These are phyloP conservation scores for Fusarium neocosmosporiellum DNA, from an alignment of 2,329 filamentous ascomycete genomes.

Conservation along the genomic window DNA sequence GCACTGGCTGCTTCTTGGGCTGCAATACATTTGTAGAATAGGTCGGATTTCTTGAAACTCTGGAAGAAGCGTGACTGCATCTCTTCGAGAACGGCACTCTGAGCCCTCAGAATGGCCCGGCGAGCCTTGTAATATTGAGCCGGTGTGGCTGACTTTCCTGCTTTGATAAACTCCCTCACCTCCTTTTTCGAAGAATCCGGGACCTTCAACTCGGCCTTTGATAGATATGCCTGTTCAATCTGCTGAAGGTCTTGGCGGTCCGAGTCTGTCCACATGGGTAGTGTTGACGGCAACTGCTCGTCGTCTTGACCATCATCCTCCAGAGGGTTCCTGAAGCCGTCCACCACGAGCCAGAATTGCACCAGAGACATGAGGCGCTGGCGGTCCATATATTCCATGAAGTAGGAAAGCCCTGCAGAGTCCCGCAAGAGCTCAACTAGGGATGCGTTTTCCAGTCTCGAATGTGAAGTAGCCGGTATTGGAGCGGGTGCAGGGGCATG, in stretches of 20 bases:
- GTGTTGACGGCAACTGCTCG: conserved; percentile 68
- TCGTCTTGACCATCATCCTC: conserved; percentile 79
- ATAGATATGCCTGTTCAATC: conserved; percentile 90
- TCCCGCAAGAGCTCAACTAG: conserved; percentile 90
- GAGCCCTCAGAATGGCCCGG: conserved; percentile 81
- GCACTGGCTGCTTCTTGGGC: conserved; percentile 77
- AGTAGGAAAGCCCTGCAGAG: conserved; percentile 91
- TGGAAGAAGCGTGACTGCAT: conserved; percentile 86
- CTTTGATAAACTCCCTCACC: conserved; percentile 82
- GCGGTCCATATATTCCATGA: conserved; percentile 99
- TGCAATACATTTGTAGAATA: conserved; percentile 96
- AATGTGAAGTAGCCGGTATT: conserved; percentile 54
- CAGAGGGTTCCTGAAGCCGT: conserved; percentile 93
- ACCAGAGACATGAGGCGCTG: conserved; percentile 87
- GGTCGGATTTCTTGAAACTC: conserved; percentile 89
- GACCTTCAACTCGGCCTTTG: conserved; percentile 83
- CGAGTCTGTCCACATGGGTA: conserved; percentile 81
- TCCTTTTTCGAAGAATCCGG: conserved; percentile 74
- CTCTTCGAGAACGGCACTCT: conserved; percentile 84
- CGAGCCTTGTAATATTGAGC: conserved; percentile 87
- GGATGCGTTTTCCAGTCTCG: conserved; percentile 78
- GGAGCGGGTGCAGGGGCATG: conserved; percentile 44
- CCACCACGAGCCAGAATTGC: conserved; percentile 98
- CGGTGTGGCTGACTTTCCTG: conserved; percentile 79
- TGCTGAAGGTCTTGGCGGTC: conserved; percentile 90